phyloP scores from a whole-genome alignment of 495 filamentous ascomycete species.

The Hypoxylon crocopeplum region DNA sequence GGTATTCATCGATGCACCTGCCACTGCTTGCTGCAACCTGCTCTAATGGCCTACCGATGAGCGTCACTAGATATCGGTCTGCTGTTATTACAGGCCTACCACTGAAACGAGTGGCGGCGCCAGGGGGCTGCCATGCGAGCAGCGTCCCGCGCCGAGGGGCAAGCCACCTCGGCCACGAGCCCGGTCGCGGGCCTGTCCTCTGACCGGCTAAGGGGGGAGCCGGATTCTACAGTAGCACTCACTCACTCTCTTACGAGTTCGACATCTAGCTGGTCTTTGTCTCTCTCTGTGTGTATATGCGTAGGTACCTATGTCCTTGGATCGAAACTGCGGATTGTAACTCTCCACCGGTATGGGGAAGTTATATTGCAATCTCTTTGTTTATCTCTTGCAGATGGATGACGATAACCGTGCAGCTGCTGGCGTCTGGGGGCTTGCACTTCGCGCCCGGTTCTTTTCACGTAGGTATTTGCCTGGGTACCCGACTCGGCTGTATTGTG shows the following conservation, averaged over 20 bases:
- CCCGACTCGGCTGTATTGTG: conserved; percentile 40
- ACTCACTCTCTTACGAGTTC: too few species aligned
- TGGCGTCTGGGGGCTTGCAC: conserved; percentile 21
- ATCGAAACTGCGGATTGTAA: conserved; percentile 13
- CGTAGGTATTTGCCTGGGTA: conserved; percentile 35
- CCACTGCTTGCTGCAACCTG: conserved; percentile 4
- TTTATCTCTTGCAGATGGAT: conserved; percentile 34
- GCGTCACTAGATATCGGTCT: not conserved
- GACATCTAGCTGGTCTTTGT: conserved; percentile 2
- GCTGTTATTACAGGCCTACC: conserved; percentile 11
- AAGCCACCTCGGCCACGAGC: conserved; percentile 29
- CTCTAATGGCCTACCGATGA: conserved; percentile 15
- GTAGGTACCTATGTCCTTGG: conserved; percentile 5
- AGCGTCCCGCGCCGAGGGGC: conserved; percentile 34
- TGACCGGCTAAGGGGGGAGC: conserved; percentile 16
- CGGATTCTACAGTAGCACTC: conserved; percentile 11
- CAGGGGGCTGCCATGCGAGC: conserved; percentile 29
- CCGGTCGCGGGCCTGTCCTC: conserved; percentile 27
- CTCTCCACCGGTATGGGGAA: conserved; percentile 25
- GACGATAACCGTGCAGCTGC: conserved; percentile 39
- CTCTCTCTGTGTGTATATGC: conserved; percentile 8
- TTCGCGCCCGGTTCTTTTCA: conserved; percentile 35
- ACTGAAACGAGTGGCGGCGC: conserved; percentile 37
- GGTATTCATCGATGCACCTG: not conserved
- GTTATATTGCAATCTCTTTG: conserved; percentile 10